Percentiles rank a stretch among this genome's conserved stretches.
Conservation (phyloP, 495 filamentous ascomycete genomes). For the Rhypophila decipiens region DNA sequence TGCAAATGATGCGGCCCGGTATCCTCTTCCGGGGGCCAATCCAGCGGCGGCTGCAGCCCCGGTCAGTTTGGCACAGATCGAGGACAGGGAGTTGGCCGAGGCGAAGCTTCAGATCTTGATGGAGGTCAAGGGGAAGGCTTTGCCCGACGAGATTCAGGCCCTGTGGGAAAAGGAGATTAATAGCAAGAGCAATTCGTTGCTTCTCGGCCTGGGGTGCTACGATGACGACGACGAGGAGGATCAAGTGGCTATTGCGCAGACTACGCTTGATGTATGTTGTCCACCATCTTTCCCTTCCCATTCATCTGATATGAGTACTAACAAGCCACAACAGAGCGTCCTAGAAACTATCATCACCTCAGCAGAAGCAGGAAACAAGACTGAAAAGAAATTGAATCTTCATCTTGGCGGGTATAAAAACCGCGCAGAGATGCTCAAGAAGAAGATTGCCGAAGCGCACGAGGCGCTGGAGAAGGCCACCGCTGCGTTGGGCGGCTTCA, state of each 20-base stretch:
- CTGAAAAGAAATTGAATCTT: conserved; percentile 88
- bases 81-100: conserved; percentile 63
- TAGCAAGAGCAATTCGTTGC: conserved; percentile 44
- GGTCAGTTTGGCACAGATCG: conserved; percentile 55
- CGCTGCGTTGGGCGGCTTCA: conserved; percentile 67
- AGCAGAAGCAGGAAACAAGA: conserved; percentile 73
- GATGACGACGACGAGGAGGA: conserved; percentile 65
- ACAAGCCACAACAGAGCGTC: conserved; percentile 51
- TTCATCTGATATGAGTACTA: background rate
- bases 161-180: conserved; percentile 66
- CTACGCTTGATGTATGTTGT: conserved; percentile 59
- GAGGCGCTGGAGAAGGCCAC: conserved; percentile 68
- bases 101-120: conserved; percentile 71
- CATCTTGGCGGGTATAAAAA: conserved; percentile 87
- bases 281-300: conserved; percentile 2
- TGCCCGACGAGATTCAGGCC: conserved; percentile 56
- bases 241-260: conserved; percentile 50
- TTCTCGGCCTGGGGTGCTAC: conserved; percentile 76
- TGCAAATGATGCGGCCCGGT: conserved; percentile 71
- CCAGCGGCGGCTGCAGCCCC: conserved; percentile 52
- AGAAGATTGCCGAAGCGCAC: conserved; percentile 74
- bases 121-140: conserved; percentile 56
- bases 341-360: conserved; percentile 63
- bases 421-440: conserved; percentile 70
- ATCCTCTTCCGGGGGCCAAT: conserved; percentile 55